Evolutionary conservation across 2,329 filamentous ascomycete species (phyloP).

Genomic region (Fusarium pseudonygamai): DNA sequence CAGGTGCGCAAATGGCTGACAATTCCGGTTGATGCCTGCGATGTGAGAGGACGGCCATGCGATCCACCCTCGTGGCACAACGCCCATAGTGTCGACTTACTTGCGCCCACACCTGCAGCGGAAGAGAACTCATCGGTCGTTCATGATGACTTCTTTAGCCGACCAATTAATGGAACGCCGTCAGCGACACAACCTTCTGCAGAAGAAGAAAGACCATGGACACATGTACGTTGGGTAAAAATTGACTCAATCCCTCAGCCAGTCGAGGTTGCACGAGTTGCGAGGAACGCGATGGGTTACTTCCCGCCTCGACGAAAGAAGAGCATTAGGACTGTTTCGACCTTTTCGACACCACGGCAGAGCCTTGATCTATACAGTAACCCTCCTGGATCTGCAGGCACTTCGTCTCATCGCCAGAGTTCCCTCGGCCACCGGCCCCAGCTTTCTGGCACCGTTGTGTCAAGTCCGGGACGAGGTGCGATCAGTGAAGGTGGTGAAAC

Average conservation of each 20-base stretch:
- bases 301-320: conserved; percentile 93
- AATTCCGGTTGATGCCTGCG: conserved; percentile 89
- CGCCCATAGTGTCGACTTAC: conserved; percentile 58
- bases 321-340: conserved; percentile 74
- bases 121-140: conserved; percentile 42
- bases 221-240: conserved; percentile 88
- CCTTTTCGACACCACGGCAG: conserved; percentile 72
- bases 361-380: conserved; percentile 68
- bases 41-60: conserved; percentile 78
- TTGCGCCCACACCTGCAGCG: conserved; percentile 57
- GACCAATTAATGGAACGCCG: conserved; percentile 47
- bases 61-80: conserved; percentile 58
- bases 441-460: conserved; percentile 47
- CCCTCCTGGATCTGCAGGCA: conserved; percentile 49
- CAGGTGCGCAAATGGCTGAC: conserved; percentile 84
- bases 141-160: conserved; percentile 56
- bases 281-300: conserved; percentile 83
- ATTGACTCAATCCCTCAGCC: conserved; percentile 75
- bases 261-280: conserved; percentile 86
- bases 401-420: conserved; percentile 56
- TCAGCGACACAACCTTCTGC: conserved; percentile 39
- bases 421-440: conserved; percentile 51
- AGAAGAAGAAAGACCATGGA: conserved; percentile 76
- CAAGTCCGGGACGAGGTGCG: conserved; percentile 48
- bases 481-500: conserved; percentile 52